Evolutionary conservation across 1,139 yeast genomes (phyloP), one percentile per base, ranked within the genome.

Genomic region (Nadsonia commutata): DNA sequence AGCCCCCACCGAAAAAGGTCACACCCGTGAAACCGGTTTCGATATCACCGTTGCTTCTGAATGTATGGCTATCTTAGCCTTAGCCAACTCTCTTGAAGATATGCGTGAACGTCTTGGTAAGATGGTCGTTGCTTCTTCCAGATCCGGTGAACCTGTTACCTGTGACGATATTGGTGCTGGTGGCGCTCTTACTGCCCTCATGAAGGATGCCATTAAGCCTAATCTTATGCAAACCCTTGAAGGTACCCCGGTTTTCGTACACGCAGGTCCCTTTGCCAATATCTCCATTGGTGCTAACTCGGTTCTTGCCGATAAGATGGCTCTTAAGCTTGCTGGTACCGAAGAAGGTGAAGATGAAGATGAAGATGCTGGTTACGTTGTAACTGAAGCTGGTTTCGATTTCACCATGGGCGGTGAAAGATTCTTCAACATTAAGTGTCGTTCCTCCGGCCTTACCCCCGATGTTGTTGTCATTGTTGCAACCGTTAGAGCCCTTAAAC

Each of bases 391-490:
- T 33, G 98, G 97, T 48, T 90, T 90, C 69, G 98, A 90, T 64
- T 88, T 90, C 72, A 90, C 97, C 46, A 90, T 90, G 96, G 98
- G 98, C 59, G 97, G 97, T 61, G 98, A 90, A 68, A 76, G 97
- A 62, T 90, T 90, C 68, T 75, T 88, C 65, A 88, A 90, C 70
- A 90, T 90, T 68, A 90, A 90, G 68, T 86, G 96, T 66, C 79
- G 98, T 61, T 74, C 94, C 31, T 79, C 94, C 19, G 97, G 96
- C 3, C 72, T 88, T 48, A 70, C 71, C 33, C 98, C 98, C 20
- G 95, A 90, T 59, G 84, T 82, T 45, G 86, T 90, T 52, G 95
- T 90, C 46, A 80, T 90, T 59, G 98, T 90, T 47, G 97, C 97
- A 42, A 90, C 98, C 42, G 95, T 86, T 39, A 80, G 97, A 65